Evolutionary conservation across 2,329 filamentous ascomycete species (phyloP).

Genomic region (Microdochium bolleyi): DNA sequence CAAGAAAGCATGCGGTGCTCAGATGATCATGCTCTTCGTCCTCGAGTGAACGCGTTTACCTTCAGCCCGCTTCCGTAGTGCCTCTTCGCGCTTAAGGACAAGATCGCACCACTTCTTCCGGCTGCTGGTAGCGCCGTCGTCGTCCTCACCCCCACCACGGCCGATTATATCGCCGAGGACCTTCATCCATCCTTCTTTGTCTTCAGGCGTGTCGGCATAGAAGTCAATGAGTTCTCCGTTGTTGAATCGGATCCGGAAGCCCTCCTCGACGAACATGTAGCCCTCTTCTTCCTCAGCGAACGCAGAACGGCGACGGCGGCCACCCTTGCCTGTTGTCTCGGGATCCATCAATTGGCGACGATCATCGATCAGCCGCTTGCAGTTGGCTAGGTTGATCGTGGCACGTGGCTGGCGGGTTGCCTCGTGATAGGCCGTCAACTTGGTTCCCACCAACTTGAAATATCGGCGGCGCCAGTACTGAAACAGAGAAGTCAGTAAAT

Average conservation of each 20-base stretch:
- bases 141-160: constrained; percentile 42
- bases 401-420: constrained; percentile 90
- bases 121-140: constrained; percentile 29
- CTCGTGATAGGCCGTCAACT: constrained; percentile 93
- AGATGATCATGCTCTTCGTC: constrained; percentile 50
- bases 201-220: constrained; percentile 75
- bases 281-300: constrained; percentile 98
- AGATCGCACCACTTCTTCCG: constrained; percentile 60
- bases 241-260: constrained; percentile 96
- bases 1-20: constrained; percentile 10
- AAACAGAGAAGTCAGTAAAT: constrained; percentile 15
- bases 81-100: constrained; percentile 56
- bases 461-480: constrained; percentile 97
- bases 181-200: constrained; percentile 94
- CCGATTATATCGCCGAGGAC: constrained; percentile 67
- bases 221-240: constrained; percentile 99
- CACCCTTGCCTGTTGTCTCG: constrained; percentile 68
- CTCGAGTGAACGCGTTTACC: constrained; percentile 44
- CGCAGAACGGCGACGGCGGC: constrained; percentile 80
- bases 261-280: constrained; percentile 99
- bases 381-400: constrained; percentile 93
- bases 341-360: constrained; percentile 75
- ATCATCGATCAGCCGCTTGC: constrained; percentile 89
- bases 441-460: constrained; percentile 87
- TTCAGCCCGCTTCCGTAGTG: constrained; percentile 46